These are phyloP conservation scores for Dactylellina haptotyla DNA, from an alignment of 2,329 filamentous ascomycete species.

Conservation along the genomic window DNA sequence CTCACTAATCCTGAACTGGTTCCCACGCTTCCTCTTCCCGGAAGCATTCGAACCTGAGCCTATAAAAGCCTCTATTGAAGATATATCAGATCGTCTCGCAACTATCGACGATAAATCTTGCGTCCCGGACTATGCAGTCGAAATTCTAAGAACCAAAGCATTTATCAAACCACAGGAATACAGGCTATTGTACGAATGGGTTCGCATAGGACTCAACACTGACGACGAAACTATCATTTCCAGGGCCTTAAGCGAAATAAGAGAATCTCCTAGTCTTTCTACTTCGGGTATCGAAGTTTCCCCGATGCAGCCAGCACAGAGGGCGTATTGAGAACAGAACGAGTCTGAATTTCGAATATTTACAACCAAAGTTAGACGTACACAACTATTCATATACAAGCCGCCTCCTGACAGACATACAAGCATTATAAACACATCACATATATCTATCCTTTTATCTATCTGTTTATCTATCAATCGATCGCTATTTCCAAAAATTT, in stretches of 20 bases:
- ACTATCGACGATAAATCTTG: background rate
- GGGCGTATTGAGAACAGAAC: background rate
- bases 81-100: background rate
- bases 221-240: conserved; percentile 8
- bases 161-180: conserved; percentile 28
- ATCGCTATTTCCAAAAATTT: background rate
- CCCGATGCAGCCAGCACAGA: background rate
- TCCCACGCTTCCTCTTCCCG: conserved; percentile 25
- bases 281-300: background rate
- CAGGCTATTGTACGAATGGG: conserved; percentile 21
- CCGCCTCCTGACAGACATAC: too few relatives aligned
- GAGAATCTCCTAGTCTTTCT: background rate
- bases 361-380: too few relatives aligned
- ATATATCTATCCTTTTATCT: too few relatives aligned
- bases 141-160: conserved; percentile 12
- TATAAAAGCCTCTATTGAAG: background rate
- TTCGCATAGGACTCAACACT: conserved; percentile 15
- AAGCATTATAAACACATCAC: too few relatives aligned
- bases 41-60: background rate
- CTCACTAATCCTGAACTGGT: conserved; percentile 11
- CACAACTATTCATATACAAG: too few relatives aligned
- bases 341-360: background rate
- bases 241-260: background rate
- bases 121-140: conserved; percentile 20
- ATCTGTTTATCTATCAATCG: too few relatives aligned